These are phyloP conservation scores for Chaetoceros muelleri DNA, from an alignment of 108 stramenopile genomes.

Conservation along the genomic window DNA sequence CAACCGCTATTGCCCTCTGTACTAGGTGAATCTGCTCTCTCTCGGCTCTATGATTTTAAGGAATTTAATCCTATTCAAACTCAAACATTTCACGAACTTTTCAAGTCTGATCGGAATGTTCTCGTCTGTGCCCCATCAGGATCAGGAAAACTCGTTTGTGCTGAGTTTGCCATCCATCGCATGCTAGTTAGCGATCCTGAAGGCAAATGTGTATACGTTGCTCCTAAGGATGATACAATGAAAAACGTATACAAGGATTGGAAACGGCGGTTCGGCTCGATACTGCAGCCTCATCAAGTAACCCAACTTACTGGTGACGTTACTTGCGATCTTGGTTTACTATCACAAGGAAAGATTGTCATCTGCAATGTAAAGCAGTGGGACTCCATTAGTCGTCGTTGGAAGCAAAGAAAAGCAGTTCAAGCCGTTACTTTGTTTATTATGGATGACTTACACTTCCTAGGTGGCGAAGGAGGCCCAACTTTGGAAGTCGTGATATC, in stretches of 20 bases:
- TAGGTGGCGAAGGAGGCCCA: conserved; percentile 84
- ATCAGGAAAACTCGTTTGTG: conserved; percentile 84
- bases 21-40: conserved; percentile 65
- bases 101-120: conserved; percentile 83
- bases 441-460: conserved; percentile 95
- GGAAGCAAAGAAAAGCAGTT: conserved; percentile 92
- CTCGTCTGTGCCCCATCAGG: conserved; percentile 95
- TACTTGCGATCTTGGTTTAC: conserved; percentile 73
- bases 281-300: conserved; percentile 55
- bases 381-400: conserved; percentile 88
- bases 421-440: conserved; percentile 85
- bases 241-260: conserved; percentile 55
- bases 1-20: conserved; percentile 86
- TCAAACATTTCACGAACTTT: conserved; percentile 91
- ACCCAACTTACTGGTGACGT: conserved; percentile 83
- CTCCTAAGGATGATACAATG: conserved; percentile 83
- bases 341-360: conserved; percentile 63
- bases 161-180: conserved; percentile 93
- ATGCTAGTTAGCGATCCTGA: conserved; percentile 64
- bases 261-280: conserved; percentile 62
- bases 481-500: conserved; percentile 94
- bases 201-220: conserved; percentile 88
- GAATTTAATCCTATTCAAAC: conserved; percentile 98
- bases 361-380: conserved; percentile 81
- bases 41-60: conserved; percentile 50